A percentile compares a stretch with the other conserved stretches of the same genome.
Evolutionary conservation across 495 filamentous ascomycete species (phyloP).

Genomic region (Aspergillus sclerotioniger): DNA sequence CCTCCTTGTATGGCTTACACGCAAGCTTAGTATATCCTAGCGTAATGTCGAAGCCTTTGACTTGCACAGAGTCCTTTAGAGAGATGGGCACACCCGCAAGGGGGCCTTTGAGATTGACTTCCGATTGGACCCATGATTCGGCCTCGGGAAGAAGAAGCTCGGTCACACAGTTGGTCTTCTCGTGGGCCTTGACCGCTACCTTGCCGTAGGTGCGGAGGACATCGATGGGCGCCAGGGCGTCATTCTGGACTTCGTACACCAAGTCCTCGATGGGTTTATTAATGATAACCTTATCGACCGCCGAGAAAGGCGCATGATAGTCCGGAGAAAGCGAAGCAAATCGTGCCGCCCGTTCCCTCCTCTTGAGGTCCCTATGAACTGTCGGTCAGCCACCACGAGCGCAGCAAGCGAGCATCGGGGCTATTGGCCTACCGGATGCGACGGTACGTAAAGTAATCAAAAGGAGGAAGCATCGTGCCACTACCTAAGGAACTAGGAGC

Average conservation of each 20-base stretch:
- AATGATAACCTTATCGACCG: conserved; percentile 62
- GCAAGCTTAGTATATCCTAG: conserved; percentile 78
- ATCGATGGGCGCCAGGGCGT: conserved; percentile 62
- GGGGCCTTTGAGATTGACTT: conserved; percentile 76
- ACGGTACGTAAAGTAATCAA: conserved; percentile 59
- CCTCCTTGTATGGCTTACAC: conserved; percentile 59
- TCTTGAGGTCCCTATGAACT: conserved; percentile 68
- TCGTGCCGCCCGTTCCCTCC: conserved; percentile 64
- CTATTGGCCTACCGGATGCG: conserved; percentile 44
- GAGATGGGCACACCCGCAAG: conserved; percentile 87
- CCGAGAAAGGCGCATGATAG: conserved; percentile 65
- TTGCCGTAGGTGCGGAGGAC: conserved; percentile 90
- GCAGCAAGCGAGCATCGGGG: background rate
- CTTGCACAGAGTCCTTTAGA: conserved; percentile 82
- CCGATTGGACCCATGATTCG: conserved; percentile 68
- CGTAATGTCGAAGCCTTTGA: conserved; percentile 82
- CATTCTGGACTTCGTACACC: conserved; percentile 72
- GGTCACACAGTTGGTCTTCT: conserved; percentile 86
- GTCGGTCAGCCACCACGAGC: conserved; percentile 6
- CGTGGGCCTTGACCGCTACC: conserved; percentile 78
- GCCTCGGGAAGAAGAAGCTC: conserved; percentile 82
- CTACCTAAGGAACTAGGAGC: background rate
- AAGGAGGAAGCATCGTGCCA: conserved; percentile 52
- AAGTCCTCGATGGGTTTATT: conserved; percentile 73
- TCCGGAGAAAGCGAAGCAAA: conserved; percentile 61